Evolutionary conservation across 345 rosid species (phyloP).

Genomic region (Punica granatum): DNA sequence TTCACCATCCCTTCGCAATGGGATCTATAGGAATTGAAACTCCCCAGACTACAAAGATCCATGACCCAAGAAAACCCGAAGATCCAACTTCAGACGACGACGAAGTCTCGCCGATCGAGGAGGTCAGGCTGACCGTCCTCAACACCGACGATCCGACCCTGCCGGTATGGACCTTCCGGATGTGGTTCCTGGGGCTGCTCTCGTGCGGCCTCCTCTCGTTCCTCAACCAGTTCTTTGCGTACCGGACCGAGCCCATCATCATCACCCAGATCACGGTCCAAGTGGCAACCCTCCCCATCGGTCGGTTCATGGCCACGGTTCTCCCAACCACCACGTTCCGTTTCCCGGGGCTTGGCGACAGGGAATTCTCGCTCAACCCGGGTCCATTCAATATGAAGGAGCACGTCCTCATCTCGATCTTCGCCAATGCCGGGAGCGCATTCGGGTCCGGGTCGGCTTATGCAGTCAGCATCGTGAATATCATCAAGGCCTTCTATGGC

Average conservation of each 20-base stretch:
- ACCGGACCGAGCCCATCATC: constrained; percentile 74
- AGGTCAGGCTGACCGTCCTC: constrained; percentile 71
- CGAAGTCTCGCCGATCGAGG: constrained; percentile 63
- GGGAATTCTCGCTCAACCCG: constrained; percentile 58
- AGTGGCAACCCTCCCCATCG: constrained; percentile 70
- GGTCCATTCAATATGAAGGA: constrained; percentile 87
- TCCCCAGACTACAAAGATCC: constrained; percentile 2
- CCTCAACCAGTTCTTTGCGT: constrained; percentile 75
- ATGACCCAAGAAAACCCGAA: constrained; percentile 17
- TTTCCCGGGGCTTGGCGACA: constrained; percentile 49
- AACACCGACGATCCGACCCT: constrained; percentile 69
- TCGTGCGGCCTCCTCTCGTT: constrained; percentile 70
- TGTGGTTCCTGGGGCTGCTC: constrained; percentile 70
- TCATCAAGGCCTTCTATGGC: constrained; percentile 62
- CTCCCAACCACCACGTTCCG: constrained; percentile 53
- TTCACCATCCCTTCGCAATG: constrained; percentile 11
- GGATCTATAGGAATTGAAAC: constrained; percentile 24
- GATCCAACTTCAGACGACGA: constrained; percentile 19
- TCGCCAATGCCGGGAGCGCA: constrained; percentile 83
- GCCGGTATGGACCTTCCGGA: constrained; percentile 85
- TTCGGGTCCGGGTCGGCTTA: constrained; percentile 67
- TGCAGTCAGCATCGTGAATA: constrained; percentile 61
- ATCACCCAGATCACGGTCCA: constrained; percentile 77
- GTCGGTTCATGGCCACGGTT: constrained; percentile 55
- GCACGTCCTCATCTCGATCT: constrained; percentile 70